Evolutionary conservation across 2,329 filamentous ascomycete species (phyloP).

Genomic region (Trichoderma cornu-damae): DNA sequence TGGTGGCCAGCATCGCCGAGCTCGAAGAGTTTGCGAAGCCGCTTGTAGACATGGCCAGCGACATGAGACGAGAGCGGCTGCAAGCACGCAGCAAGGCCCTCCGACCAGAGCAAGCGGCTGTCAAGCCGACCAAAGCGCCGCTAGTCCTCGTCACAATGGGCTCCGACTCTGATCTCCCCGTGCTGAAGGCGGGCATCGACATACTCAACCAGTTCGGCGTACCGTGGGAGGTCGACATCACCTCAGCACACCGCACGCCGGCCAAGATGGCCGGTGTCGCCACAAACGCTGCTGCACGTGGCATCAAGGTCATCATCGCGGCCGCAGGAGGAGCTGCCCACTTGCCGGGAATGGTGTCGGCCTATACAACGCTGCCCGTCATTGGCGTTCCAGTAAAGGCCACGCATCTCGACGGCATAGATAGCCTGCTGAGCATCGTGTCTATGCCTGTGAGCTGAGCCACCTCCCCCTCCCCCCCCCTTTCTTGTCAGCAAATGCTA

Average conservation of each 20-base stretch:
- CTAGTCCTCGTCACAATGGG: conserved; percentile 78
- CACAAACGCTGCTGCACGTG: conserved; percentile 55
- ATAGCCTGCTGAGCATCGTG: conserved; percentile 66
- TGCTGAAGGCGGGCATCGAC: conserved; percentile 61
- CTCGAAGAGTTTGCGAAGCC: conserved; percentile 55
- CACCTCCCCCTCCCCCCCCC: conserved; percentile 17
- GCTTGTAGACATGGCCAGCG: conserved; percentile 61
- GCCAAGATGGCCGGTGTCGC: conserved; percentile 64
- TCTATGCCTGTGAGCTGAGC: conserved; percentile 61
- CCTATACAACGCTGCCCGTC: conserved; percentile 65
- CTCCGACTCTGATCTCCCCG: conserved; percentile 69
- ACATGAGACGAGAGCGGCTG: conserved; percentile 52
- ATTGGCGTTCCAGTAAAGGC: conserved; percentile 75
- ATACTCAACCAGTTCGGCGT: conserved; percentile 66
- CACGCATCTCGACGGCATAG: conserved; percentile 64
- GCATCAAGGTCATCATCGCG: conserved; percentile 69
- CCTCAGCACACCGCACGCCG: conserved; percentile 73
- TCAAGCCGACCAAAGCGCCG: conserved; percentile 34
- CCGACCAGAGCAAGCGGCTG: conserved; percentile 30
- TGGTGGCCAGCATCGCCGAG: conserved; percentile 58
- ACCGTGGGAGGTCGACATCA: conserved; percentile 68
- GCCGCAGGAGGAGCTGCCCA: conserved; percentile 71
- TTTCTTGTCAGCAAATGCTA: conserved; percentile 27
- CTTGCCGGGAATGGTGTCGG: conserved; percentile 69
- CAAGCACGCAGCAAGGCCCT: conserved; percentile 36